phyloP scores from a whole-genome alignment of 257 asterid species.

The Penstemon eatonii region DNA sequence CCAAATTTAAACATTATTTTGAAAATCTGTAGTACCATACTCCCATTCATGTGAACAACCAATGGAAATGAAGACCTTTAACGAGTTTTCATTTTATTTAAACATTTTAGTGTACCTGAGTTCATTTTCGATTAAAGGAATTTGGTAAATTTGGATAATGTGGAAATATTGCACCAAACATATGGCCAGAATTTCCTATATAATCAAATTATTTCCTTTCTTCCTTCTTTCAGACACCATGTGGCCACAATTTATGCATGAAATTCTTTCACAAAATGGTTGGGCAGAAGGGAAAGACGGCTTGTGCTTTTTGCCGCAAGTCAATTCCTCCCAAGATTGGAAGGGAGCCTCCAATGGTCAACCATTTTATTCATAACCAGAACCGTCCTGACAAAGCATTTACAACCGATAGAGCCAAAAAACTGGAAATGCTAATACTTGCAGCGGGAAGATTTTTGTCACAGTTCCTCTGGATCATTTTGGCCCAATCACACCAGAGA shows the following conservation, averaged over 20 bases:
- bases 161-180: too few species aligned
- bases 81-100: too few species aligned
- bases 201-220: not conserved
- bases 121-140: too few species aligned
- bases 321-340: constrained; percentile 71
- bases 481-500: constrained; percentile 78
- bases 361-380: constrained; percentile 71
- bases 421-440: constrained; percentile 93
- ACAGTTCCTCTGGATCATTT: constrained; percentile 75
- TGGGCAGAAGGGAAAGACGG: constrained; percentile 54
- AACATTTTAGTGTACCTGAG: too few species aligned
- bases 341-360: constrained; percentile 63
- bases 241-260: constrained; percentile 95
- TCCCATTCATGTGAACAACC: too few species aligned
- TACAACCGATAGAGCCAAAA: constrained; percentile 78
- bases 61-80: too few species aligned
- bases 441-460: constrained; percentile 89
- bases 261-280: constrained; percentile 80
- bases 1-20: too few species aligned
- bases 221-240: constrained; percentile 71
- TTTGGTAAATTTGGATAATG: too few species aligned
- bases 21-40: too few species aligned
- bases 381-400: constrained; percentile 90
- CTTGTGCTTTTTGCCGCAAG: constrained; percentile 77
- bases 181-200: too few species aligned